Percentiles rank a stretch among this genome's conserved stretches.
Conservation (phyloP, 805 yeast genomes). For the Saturnispora hagleri region DNA sequence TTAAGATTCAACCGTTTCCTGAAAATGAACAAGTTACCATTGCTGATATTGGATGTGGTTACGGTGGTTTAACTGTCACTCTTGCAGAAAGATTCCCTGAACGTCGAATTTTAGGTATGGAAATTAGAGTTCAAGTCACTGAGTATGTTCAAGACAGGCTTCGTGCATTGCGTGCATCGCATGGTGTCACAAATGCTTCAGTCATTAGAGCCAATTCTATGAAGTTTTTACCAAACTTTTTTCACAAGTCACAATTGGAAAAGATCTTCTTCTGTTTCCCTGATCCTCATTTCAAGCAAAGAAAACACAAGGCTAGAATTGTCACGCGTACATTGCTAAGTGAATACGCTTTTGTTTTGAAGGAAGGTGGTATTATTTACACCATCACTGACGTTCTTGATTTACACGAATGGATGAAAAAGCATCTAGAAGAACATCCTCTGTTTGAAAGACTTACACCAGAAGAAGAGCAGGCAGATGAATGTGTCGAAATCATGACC, state of each 20-base stretch:
- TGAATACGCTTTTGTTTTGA: constrained; percentile 86
- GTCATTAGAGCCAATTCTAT: constrained; percentile 93
- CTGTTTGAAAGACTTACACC: constrained; percentile 69
- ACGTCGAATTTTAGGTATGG: constrained; percentile 83
- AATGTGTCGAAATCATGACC: constrained; percentile 79
- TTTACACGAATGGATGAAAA: constrained; percentile 92
- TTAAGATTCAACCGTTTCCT: constrained; percentile 18
- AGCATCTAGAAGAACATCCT: constrained; percentile 85
- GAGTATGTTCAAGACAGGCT: constrained; percentile 94
- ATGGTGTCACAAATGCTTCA: constrained; percentile 67
- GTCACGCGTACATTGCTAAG: constrained; percentile 80
- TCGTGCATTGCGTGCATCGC: constrained; percentile 68
- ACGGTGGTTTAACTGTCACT: constrained; percentile 81
- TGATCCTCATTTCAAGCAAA: constrained; percentile 97
- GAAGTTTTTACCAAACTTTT: constrained; percentile 95
- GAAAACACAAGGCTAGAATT: constrained; percentile 96
- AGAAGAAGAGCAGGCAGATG: constrained; percentile 74
- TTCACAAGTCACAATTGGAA: constrained; percentile 67
- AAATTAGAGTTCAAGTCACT: constrained; percentile 94
- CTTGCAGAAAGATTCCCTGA: constrained; percentile 72
- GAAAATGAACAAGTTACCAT: constrained; percentile 46
- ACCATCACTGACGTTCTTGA: constrained; percentile 95
- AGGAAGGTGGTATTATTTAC: constrained; percentile 80
- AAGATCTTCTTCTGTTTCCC: constrained; percentile 98
- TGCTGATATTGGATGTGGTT: constrained; percentile 97